A percentile compares a stretch with the other conserved stretches of the same genome.
These are phyloP conservation scores for Verticillium albo-atrum DNA, from an alignment of 2,329 filamentous ascomycete species.

Conservation along the genomic window DNA sequence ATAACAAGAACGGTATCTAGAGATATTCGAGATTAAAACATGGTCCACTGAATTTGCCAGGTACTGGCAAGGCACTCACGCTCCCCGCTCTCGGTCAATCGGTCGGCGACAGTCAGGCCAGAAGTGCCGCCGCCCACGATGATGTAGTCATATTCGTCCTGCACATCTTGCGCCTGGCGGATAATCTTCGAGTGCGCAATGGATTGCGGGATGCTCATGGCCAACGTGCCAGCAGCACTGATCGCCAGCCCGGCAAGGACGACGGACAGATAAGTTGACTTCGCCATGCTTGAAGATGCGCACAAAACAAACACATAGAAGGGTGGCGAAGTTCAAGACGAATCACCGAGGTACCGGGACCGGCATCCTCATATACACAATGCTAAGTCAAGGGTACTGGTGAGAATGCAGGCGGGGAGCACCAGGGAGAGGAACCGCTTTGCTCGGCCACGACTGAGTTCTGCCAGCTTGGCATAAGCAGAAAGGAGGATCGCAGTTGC, in stretches of 20 bases:
- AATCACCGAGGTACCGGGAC: not conserved
- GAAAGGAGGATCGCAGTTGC: not conserved
- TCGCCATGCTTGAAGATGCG: not conserved
- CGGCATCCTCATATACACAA: not conserved
- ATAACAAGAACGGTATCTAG: conserved; percentile 14
- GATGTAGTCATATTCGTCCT: conserved; percentile 15
- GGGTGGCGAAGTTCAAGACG: not conserved
- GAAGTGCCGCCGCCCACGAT: conserved; percentile 16
- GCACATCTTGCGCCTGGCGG: not conserved
- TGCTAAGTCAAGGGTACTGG: not conserved
- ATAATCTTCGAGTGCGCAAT: conserved; percentile 4
- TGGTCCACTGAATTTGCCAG: not conserved
- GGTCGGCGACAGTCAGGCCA: conserved; percentile 12
- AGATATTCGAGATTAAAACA: not conserved
- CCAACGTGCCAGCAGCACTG: not conserved
- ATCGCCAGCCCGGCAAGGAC: not conserved
- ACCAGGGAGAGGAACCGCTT: not conserved
- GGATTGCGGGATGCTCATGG: not conserved
- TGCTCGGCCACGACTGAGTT: not conserved
- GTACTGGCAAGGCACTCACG: conserved; percentile 1
- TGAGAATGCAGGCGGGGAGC: not conserved
- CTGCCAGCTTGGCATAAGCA: not conserved
- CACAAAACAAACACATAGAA: no score
- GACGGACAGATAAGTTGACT: not conserved
- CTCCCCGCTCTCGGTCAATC: conserved; percentile 13